Conservation (phyloP, 345 rosid species). For the Eucalyptus victrix region DNA sequence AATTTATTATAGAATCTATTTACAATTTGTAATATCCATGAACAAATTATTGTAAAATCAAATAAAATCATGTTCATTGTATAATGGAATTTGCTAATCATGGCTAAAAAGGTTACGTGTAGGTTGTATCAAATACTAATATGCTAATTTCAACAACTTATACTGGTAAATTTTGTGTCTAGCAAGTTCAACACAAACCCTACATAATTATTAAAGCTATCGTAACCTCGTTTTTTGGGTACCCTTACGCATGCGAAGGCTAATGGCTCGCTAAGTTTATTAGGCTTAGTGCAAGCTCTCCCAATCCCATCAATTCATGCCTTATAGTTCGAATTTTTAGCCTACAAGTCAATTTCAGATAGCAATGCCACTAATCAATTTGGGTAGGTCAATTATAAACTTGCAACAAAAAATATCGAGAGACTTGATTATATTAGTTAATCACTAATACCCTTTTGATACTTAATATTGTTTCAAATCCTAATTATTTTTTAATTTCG, state of each 20-base stretch:
- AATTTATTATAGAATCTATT: neutral
- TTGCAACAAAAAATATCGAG: rapidly evolving
- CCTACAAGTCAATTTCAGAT: rapidly evolving
- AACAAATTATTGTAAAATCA: neutral
- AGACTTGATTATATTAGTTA: too few relatives aligned
- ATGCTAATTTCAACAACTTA: neutral
- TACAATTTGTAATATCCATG: neutral
- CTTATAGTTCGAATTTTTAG: too few relatives aligned
- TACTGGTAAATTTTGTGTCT: neutral
- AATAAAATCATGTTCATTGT: neutral
- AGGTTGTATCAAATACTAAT: neutral
- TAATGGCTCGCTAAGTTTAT: too few relatives aligned
- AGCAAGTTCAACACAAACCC: rapidly evolving
- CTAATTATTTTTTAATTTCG: too few relatives aligned
- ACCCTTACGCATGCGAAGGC: rapidly evolving
- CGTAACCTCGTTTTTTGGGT: rapidly evolving
- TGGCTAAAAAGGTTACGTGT: neutral
- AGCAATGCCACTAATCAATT: rapidly evolving
- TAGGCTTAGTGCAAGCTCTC: rapidly evolving
- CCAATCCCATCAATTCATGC: rapidly evolving
- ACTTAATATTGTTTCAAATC: too few relatives aligned
- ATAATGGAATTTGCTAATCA: neutral
- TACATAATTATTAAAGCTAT: too few relatives aligned
- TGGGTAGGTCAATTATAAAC: rapidly evolving
- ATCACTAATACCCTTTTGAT: rapidly evolving